Base-by-base conservation (phyloP, 352 stramenopile genomes). In the Globisporangium abappressorium region DNA sequence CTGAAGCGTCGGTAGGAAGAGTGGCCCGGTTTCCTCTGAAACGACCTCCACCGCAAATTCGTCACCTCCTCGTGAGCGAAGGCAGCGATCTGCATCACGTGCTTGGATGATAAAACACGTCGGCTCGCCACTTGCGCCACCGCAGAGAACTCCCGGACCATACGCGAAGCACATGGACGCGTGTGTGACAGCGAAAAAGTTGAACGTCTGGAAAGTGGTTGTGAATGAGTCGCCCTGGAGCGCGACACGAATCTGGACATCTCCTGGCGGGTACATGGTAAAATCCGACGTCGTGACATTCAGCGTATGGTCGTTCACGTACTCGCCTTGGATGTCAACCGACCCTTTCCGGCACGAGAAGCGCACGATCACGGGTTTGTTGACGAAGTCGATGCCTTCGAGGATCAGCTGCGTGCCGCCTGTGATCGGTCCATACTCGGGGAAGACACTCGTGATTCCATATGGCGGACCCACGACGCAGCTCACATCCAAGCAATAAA, bases 391-490 rank as follows among this genome's bases (percentile, higher is more conserved):
- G 68, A 98, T 97, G 33, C 97, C 97, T 69, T 89, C 83, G 43
- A 99, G 86, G 8, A 82, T 84, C 36, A 98, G 74, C 54, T 76
- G 26, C 3, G 93, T 98, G 6, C 82, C 89, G 54, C 97, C 97
- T 0, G 96, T 99, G 64, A 99, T 91, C 1, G 96, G 93, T 18
- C 96, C 97, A 58, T 88, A 98, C 46, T 87, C 77, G 18, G 96
- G 94, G 65, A 85, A 88, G 24, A 99, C 84, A 14, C 77, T 73
- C 9, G 90, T 95, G 70, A 99, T 97, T 11, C 93, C 97, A 74
- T 99, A 99, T 9, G 96, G 96, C 22, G 97, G 97, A 0, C 97
- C 97, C 4, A 99, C 96, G 26, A 99, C 90, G 49, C 95, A 95
- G 61, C 84, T 93, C 34, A 99, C 96, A 55, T 98, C 93, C 34